phyloP scores from a whole-genome alignment of 23 red algal species.

The Gracilaria gracilis region DNA sequence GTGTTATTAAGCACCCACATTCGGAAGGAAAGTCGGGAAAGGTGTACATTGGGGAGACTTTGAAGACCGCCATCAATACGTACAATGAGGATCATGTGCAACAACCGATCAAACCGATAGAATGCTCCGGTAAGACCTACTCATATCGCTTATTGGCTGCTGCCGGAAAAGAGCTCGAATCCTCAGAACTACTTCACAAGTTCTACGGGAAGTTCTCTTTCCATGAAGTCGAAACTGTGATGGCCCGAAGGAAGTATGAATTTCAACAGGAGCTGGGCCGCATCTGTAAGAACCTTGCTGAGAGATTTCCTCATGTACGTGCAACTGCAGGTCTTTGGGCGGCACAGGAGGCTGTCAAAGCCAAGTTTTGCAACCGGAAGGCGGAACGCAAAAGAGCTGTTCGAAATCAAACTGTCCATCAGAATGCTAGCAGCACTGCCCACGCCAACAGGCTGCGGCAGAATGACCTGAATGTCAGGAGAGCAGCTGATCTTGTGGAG shows the following conservation, averaged over 20 bases:
- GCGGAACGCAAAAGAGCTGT: neutral
- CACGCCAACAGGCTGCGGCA: no score
- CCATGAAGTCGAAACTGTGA: neutral
- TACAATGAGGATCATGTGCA: neutral
- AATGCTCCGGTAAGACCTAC: neutral
- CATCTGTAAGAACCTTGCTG: neutral
- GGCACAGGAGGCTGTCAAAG: neutral
- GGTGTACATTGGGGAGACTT: conserved; percentile 8
- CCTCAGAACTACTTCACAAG: neutral
- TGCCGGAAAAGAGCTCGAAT: neutral
- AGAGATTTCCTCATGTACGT: neutral
- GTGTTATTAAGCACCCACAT: no score
- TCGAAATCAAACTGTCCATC: no score
- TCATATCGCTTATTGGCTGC: neutral
- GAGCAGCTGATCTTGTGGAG: no score
- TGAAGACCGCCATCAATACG: neutral
- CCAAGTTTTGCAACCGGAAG: neutral
- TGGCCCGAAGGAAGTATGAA: neutral
- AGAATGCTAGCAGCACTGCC: no score
- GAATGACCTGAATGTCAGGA: no score
- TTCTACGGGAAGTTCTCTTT: neutral
- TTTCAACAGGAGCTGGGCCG: neutral
- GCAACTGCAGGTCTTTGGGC: neutral
- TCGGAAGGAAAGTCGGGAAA: neutral
- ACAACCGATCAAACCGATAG: neutral